Evolutionary conservation across 768 basidiomycete genomes (phyloP).

Genomic region (Coprinopsis cinerea): DNA sequence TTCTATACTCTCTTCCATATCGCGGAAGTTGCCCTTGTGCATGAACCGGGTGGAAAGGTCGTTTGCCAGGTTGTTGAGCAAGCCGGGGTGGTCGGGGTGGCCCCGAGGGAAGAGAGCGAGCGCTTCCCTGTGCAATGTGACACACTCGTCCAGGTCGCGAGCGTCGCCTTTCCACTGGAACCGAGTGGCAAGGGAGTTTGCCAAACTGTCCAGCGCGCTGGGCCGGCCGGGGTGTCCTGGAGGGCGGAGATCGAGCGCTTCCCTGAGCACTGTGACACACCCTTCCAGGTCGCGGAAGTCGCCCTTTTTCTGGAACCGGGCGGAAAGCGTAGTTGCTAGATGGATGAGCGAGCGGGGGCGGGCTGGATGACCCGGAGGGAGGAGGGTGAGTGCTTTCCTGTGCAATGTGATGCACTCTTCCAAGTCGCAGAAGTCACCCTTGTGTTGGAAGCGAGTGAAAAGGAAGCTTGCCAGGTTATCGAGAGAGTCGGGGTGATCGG

Average conservation of each 20-base stretch:
- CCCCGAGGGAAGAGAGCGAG: conserved; percentile 2
- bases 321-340: neutral
- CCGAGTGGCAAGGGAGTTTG: neutral
- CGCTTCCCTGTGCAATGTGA: conserved; percentile 12
- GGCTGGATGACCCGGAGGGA: neutral
- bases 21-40: neutral
- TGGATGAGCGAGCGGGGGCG: neutral
- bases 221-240: conserved; percentile 10
- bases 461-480: neutral
- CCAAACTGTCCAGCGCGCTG: neutral
- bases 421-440: neutral
- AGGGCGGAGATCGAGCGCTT: conserved; percentile 11
- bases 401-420: neutral
- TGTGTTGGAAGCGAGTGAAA: neutral
- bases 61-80: neutral
- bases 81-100: neutral
- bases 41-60: neutral
- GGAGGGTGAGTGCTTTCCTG: neutral
- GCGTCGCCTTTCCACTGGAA: neutral
- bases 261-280: conserved; percentile 6
- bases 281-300: conserved; percentile 9
- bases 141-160: conserved; percentile 17
- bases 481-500: neutral
- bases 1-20: neutral
- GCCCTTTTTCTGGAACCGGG: conserved; percentile 13